Evolutionary conservation across 257 asterid genomes (phyloP).

Genomic region (Fraxinus anomala): DNA sequence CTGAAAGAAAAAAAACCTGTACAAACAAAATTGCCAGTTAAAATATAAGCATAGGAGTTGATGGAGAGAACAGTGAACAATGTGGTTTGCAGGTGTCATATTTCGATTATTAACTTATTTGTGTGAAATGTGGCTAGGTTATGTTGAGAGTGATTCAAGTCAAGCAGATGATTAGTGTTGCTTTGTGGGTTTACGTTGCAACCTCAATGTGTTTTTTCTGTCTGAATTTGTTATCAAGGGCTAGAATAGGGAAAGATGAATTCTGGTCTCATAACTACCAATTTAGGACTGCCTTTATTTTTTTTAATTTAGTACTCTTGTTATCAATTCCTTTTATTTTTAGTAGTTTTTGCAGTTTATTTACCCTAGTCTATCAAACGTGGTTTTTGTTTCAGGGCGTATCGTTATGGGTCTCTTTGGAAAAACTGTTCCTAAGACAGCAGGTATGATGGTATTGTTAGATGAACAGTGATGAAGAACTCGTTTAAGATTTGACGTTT

Average conservation of each 20-base stretch:
- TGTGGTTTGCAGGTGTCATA: background rate
- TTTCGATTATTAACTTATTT: too few species aligned
- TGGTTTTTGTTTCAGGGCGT: slow-evolving; percentile 60
- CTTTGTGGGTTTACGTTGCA: background rate
- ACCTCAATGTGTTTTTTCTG: background rate
- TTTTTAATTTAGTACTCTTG: background rate
- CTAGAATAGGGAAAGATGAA: background rate
- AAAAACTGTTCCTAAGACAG: slow-evolving; percentile 90
- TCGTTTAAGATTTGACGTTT: slow-evolving; percentile 10
- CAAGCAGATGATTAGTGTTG: background rate
- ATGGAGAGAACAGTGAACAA: background rate
- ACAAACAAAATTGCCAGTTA: background rate
- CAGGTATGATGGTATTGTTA: slow-evolving; percentile 51
- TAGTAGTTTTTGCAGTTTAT: background rate
- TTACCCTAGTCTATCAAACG: slow-evolving; percentile 6
- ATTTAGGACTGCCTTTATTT: background rate
- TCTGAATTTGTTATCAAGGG: background rate
- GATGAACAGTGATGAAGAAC: background rate
- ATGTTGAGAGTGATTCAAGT: background rate
- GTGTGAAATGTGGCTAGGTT: too few species aligned
- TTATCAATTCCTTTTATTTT: background rate
- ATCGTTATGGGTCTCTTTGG: slow-evolving; percentile 92
- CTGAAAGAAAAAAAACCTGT: background rate
- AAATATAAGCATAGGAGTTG: background rate
- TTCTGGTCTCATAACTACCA: background rate